Base-by-base conservation (phyloP, 345 rosid species). In the Cardamine occulta region DNA sequence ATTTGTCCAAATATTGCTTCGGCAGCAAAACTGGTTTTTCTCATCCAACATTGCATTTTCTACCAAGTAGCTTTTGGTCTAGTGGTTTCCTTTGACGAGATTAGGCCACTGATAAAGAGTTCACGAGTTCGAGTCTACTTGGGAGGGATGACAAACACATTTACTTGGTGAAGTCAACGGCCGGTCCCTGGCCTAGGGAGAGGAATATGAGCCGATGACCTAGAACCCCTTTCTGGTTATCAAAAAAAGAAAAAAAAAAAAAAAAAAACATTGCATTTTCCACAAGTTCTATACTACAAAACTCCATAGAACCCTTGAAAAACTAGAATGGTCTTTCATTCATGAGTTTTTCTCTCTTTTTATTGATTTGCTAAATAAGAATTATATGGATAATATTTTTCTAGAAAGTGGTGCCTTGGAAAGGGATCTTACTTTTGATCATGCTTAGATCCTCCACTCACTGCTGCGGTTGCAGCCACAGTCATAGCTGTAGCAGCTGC, bases 401-500 rank as follows among this genome's bases (percentile, higher is more conserved):
- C 72, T 59, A 29, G 77, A 49, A 66, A 68, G 63, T 23, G 66
- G 71, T 55, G 71, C 15, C 48, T 63, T 81, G 57, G 89, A 68
- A 44, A 31, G 47, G 59, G 70, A 65, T 86, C 88, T 53, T 84
- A 86, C 40, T 86, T 81, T 32, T 71, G 75, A 68, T 93, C 95
- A 45, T 81, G 83, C 69, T 89, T 88, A 8, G 93, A 77, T 44
- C 88, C 87, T 53, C 87, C 87, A 3, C 87, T 21, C 70, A 91
- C 68, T 7, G 97, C 92, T 0, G 96, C 96, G 0, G 85, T 69
- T 31, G 98, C 98, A 31, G 97, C 94, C 15, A 81, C 84, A 0
- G 93, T 82, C 87, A 93, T 83, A 45, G 98, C 96, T 19, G 92
- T 83, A 1, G 96, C 92, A 0, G 97, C 97, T 14, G 91, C 97